Conservation (phyloP, 2,329 filamentous ascomycete species). For the Penicillium sp. region DNA sequence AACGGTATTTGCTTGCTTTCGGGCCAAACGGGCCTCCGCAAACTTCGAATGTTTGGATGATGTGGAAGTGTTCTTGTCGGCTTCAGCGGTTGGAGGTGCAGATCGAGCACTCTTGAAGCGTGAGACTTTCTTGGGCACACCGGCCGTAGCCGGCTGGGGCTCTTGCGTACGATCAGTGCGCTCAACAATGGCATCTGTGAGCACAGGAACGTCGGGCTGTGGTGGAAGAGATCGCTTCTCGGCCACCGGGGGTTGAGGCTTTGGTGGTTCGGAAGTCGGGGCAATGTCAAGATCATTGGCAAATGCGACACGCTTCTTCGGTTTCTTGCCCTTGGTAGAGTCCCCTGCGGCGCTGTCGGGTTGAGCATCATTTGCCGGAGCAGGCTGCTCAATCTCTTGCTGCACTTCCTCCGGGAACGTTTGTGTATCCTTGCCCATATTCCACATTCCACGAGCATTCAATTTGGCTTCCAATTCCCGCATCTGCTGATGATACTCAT, state of each 20-base stretch:
- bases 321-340: constrained; percentile 25
- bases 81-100: constrained; percentile 6
- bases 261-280: constrained; percentile 39
- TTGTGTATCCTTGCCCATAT: constrained; percentile 51
- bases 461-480: constrained; percentile 76
- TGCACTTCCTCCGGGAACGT: constrained; percentile 35
- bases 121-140: constrained; percentile 41
- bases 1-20: constrained; percentile 22
- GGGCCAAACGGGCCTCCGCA: constrained; percentile 18
- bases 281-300: constrained; percentile 71
- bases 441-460: constrained; percentile 56
- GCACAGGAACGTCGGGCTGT: constrained; percentile 31
- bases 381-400: constrained; percentile 29
- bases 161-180: constrained; percentile 30
- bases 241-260: constrained; percentile 22
- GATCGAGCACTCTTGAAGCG: constrained; percentile 44
- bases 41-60: constrained; percentile 18
- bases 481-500: constrained; percentile 80
- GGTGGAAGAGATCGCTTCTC: constrained; percentile 31
- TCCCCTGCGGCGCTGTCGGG: not conserved
- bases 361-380: constrained; percentile 16
- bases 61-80: constrained; percentile 9
- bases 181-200: constrained; percentile 48
- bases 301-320: constrained; percentile 74
- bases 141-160: constrained; percentile 9